Conservation (phyloP, 192 early-diverging fungal genomes). For the Phlyctochytrium planicorne region DNA sequence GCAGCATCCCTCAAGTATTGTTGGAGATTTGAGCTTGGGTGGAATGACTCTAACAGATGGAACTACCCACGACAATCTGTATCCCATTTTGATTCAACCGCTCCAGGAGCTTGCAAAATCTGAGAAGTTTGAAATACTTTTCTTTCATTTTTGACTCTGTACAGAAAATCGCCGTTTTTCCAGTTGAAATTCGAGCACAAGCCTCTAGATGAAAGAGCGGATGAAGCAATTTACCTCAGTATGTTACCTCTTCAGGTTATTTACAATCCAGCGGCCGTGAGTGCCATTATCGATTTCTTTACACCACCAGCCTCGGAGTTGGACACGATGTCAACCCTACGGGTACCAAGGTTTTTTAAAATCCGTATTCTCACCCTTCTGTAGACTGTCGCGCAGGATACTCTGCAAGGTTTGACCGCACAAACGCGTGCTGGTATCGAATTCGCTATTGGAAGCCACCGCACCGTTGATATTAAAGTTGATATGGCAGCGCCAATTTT, state of each 20-base stretch:
- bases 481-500: slow-evolving; percentile 97
- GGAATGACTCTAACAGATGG: slow-evolving; percentile 66
- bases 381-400: slow-evolving; percentile 72
- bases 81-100: slow-evolving; percentile 41
- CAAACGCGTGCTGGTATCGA: slow-evolving; percentile 87
- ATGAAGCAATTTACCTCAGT: slow-evolving; percentile 77
- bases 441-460: slow-evolving; percentile 84
- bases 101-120: slow-evolving; percentile 26
- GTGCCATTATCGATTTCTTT: slow-evolving; percentile 78
- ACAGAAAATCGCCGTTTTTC: slow-evolving; percentile 56
- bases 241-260: slow-evolving; percentile 90
- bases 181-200: slow-evolving; percentile 76
- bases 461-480: slow-evolving; percentile 85
- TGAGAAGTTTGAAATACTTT: slow-evolving; percentile 17
- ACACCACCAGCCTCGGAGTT: slow-evolving; percentile 72
- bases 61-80: slow-evolving; percentile 42
- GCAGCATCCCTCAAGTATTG: slow-evolving; percentile 55
- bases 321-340: slow-evolving; percentile 55
- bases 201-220: slow-evolving; percentile 86
- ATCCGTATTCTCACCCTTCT: slow-evolving; percentile 10
- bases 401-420: slow-evolving; percentile 80
- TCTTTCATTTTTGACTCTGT: not conserved
- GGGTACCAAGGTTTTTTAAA: slow-evolving; percentile 20
- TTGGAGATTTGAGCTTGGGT: slow-evolving; percentile 56
- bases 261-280: slow-evolving; percentile 77